Evolutionary conservation across 805 yeast genomes (phyloP).

Genomic region (Suhomyces sp.): DNA sequence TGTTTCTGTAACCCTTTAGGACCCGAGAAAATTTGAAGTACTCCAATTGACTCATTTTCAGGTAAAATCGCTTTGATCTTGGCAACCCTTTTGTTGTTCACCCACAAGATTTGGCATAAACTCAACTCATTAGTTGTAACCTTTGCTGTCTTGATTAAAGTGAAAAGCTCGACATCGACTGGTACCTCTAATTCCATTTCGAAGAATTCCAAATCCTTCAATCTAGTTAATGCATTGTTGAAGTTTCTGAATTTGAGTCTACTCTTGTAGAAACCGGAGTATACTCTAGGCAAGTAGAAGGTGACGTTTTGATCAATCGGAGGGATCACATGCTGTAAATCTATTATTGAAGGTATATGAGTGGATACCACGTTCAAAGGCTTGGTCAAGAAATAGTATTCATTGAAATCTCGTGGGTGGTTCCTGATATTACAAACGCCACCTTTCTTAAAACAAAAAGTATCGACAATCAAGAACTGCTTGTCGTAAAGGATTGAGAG

Average conservation of each 20-base stretch:
- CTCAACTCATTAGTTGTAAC: slow-evolving; percentile 52
- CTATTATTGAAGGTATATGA: slow-evolving; percentile 78
- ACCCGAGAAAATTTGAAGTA: slow-evolving; percentile 73
- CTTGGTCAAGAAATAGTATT: slow-evolving; percentile 72
- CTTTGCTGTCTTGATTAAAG: slow-evolving; percentile 54
- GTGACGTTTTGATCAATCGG: slow-evolving; percentile 78
- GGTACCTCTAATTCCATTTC: slow-evolving; percentile 80
- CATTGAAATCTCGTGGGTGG: slow-evolving; percentile 29
- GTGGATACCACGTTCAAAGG: slow-evolving; percentile 79
- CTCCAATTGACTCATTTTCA: slow-evolving; percentile 63
- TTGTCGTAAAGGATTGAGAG: slow-evolving; percentile 71
- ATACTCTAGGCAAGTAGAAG: slow-evolving; percentile 79
- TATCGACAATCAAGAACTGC: slow-evolving; percentile 79
- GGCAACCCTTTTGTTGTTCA: slow-evolving; percentile 58
- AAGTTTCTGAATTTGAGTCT: slow-evolving; percentile 59
- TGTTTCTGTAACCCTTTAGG: slow-evolving; percentile 57
- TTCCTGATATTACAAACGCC: slow-evolving; percentile 32
- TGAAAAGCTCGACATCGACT: slow-evolving; percentile 62
- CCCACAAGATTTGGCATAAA: slow-evolving; percentile 78
- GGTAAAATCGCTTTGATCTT: slow-evolving; percentile 83
- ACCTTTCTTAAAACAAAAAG: slow-evolving; percentile 34
- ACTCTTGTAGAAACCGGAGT: slow-evolving; percentile 72
- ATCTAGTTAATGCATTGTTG: slow-evolving; percentile 72
- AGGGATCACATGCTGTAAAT: slow-evolving; percentile 84
- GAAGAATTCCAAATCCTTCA: slow-evolving; percentile 72